Conservation (phyloP, 148 eudicot species). For the Rhododendron ovatum region DNA sequence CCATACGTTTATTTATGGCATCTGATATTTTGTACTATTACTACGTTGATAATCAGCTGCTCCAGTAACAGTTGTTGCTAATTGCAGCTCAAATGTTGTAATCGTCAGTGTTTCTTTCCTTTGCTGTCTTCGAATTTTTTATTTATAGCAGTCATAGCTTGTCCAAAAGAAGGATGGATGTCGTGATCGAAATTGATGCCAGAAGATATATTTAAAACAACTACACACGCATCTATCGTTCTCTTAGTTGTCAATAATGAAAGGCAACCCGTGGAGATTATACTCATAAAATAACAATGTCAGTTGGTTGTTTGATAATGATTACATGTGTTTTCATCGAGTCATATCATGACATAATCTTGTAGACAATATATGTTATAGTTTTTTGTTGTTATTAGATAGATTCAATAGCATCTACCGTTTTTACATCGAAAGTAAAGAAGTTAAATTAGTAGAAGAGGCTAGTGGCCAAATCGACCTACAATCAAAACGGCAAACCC, state of each 20-base stretch:
- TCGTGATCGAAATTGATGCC: no score
- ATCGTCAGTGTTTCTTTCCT: neutral
- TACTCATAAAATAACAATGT: neutral
- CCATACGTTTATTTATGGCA: neutral
- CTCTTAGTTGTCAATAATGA: neutral
- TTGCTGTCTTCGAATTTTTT: neutral
- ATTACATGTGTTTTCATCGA: no score
- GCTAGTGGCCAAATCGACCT: no score
- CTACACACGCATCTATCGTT: no score
- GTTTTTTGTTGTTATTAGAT: no score
- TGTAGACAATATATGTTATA: neutral
- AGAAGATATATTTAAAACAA: no score
- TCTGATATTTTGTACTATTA: neutral
- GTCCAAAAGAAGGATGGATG: neutral
- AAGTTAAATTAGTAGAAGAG: no score
- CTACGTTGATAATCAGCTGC: conserved; percentile 6
- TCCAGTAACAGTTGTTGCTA: neutral
- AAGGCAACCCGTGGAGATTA: neutral
- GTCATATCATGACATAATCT: neutral
- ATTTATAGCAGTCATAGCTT: neutral
- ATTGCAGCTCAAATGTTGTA: conserved; percentile 11
- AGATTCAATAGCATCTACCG: neutral
- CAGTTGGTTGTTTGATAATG: neutral
- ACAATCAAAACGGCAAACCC: no score
- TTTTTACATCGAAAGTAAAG: no score